Evolutionary conservation across 768 basidiomycete genomes (phyloP).

Genomic region (Cantharellus anzutake): DNA sequence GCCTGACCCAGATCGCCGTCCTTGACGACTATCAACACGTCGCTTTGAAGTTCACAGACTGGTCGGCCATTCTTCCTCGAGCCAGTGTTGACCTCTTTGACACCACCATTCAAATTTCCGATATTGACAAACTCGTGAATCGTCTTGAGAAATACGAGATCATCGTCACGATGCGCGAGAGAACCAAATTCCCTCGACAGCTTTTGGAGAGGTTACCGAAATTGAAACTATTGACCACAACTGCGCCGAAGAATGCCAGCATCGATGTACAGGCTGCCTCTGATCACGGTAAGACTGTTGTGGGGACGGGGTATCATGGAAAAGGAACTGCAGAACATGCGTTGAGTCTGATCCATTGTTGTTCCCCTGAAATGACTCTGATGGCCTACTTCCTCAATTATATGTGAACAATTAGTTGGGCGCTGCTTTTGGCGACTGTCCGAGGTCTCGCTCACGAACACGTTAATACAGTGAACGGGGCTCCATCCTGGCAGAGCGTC

Average conservation of each 20-base stretch:
- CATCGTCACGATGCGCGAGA: slow-evolving; percentile 46
- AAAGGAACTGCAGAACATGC: slow-evolving; percentile 29
- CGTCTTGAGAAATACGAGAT: slow-evolving; percentile 34
- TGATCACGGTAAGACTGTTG: slow-evolving; percentile 30
- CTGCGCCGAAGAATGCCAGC: slow-evolving; percentile 19
- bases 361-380: not conserved
- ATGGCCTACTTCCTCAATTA: not conserved
- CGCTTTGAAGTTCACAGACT: slow-evolving; percentile 33
- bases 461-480: slow-evolving; percentile 25
- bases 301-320: slow-evolving; percentile 27
- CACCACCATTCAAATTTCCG: slow-evolving; percentile 22
- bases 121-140: slow-evolving; percentile 30
- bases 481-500: slow-evolving; percentile 33
- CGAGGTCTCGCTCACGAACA: slow-evolving; percentile 33
- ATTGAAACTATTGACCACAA: slow-evolving; percentile 40
- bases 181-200: slow-evolving; percentile 34
- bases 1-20: slow-evolving; percentile 19
- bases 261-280: slow-evolving; percentile 20
- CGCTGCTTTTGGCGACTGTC: slow-evolving; percentile 33
- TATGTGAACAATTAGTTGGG: slow-evolving; percentile 25
- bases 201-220: slow-evolving; percentile 38
- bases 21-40: slow-evolving; percentile 43
- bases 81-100: slow-evolving; percentile 18
- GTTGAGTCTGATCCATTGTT: not conserved
- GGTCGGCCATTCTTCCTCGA: slow-evolving; percentile 24